Evolutionary conservation across 148 eudicot species (phyloP), one percentile per base, ranked within the genome.

Genomic region (Chenopodium berlandieri): DNA sequence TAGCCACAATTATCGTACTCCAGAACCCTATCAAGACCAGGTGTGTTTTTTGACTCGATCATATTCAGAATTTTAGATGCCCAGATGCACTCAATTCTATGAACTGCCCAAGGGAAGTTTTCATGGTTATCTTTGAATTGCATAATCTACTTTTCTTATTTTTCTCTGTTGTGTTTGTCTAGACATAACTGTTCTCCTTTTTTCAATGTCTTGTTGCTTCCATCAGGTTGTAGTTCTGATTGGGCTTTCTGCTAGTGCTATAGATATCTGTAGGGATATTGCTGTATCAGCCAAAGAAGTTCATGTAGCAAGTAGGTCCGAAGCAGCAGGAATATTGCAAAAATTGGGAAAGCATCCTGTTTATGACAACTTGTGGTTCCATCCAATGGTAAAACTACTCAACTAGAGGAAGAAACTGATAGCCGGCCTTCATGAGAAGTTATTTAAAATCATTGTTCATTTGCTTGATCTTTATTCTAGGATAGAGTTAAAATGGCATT

Each of bases 1-100:
- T 76, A 95, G 97, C 87, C 97, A 95, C 91, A 95, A 91, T 79
- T 95, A 95, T 85, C 97, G 99, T 64, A 74, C 82, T 76, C 97
- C 95, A 37, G 88, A 92, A 11, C 88, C 94, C 60, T 95, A 85
- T 69, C 86, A 58, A 79, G 88, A 90, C 71, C 94, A 88, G 82
- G 94, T 91, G 91, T 71, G 92, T 11, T 63, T 50, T 72, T 44
- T 56, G 4, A 56, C 5, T 56, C 5, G 62, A 2, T 56, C 62
- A 56, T 56, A 3, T 16, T 56, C 22, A 56, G 62, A 56, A 19
- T 56, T 3, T 4, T 14, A 56, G 62, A 56, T 56, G 62, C 22
- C 1, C 17, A 17, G 62, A 56, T 56, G 62, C 62, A 56, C 1
- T 56, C 22, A 17, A 14, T 14, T 56, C 17, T 56, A 56, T 56